Conservation (phyloP, 2,329 filamentous ascomycete species). For the Neonectria punicea region DNA sequence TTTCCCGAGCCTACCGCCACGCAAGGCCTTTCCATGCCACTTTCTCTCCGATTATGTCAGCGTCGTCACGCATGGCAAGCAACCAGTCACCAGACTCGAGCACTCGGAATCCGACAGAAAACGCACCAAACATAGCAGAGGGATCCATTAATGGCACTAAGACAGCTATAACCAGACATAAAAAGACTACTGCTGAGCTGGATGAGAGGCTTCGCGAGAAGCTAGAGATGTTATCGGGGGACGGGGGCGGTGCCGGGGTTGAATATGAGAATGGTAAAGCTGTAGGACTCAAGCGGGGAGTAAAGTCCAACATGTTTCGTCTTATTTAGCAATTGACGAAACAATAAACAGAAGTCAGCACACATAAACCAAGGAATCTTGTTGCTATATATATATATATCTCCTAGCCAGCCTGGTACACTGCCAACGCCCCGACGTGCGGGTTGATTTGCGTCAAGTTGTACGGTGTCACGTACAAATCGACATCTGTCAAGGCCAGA, state of each 20-base stretch:
- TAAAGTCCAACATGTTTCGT: conserved; percentile 82
- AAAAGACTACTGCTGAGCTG: conserved; percentile 69
- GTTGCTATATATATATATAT: not conserved
- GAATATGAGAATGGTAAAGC: conserved; percentile 81
- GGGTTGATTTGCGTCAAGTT: conserved; percentile 80
- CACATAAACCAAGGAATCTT: too few relatives aligned
- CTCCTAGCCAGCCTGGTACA: conserved; percentile 80
- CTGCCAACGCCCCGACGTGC: conserved; percentile 77
- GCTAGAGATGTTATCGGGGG: conserved; percentile 74
- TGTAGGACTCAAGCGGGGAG: conserved; percentile 76
- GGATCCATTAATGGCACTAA: not conserved
- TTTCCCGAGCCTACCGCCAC: not conserved
- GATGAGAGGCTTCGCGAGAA: conserved; percentile 75
- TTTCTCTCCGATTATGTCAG: not conserved
- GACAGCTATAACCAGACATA: not conserved
- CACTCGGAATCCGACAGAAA: not conserved
- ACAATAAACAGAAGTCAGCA: too few relatives aligned
- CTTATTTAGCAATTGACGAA: conserved; percentile 58
- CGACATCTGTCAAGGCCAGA: conserved; percentile 76
- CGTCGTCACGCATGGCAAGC: not conserved
- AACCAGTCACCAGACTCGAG: not conserved
- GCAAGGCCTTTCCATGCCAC: not conserved
- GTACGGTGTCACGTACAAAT: conserved; percentile 78
- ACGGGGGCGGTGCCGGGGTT: conserved; percentile 75
- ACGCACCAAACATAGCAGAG: not conserved